Evolutionary conservation across 345 rosid genomes (phyloP), one percentile per base, ranked within the genome.

Genomic region (Rhodamnia argentea): DNA sequence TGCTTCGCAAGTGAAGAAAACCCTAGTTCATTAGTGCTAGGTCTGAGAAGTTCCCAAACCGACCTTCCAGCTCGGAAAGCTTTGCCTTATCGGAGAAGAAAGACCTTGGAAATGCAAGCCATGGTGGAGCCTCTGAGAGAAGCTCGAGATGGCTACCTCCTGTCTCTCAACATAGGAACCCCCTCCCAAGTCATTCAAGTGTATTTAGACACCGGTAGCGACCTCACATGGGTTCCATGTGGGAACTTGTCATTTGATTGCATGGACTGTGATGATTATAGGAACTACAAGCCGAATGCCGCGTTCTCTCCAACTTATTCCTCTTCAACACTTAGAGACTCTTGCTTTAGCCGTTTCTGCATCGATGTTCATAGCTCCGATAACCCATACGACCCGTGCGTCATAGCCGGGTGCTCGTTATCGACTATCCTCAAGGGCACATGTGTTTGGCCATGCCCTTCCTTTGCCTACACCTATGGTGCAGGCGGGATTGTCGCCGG

Each of bases 141-240:
- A 91, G 92, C 90, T 40, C 91, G 96, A 89, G 98, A 95, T 91
- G 98, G 97, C 4, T 96, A 93, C 86, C 74, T 96, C 87, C 90
- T 96, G 83, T 92, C 96, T 52, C 87, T 96, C 32, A 92, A 88
- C 84, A 84, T 96, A 82, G 98, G 97, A 26, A 94, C 95, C 76
- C 99, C 99, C n/a, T 84, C 94, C 37, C 99, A 95, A 86, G 88
- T 87, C 86, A 92, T 94, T 84, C 96, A 95, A 89, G 94, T 95
- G 12, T 94, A 90, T 82, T 91, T 96, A 94, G 99, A 96, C 83
- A 95, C 99, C 2, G 99, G 98, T 2, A 96, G 97, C 88, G 99
- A 96, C 91, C 95, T 96, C 59, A 93, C 93, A 85, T 96, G 99
- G 99, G 98, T 93, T 84, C 98, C 99, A 32, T 96, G 98, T 82